phyloP scores from a whole-genome alignment of 768 basidiomycete species.

The Agaricus subrufescens region DNA sequence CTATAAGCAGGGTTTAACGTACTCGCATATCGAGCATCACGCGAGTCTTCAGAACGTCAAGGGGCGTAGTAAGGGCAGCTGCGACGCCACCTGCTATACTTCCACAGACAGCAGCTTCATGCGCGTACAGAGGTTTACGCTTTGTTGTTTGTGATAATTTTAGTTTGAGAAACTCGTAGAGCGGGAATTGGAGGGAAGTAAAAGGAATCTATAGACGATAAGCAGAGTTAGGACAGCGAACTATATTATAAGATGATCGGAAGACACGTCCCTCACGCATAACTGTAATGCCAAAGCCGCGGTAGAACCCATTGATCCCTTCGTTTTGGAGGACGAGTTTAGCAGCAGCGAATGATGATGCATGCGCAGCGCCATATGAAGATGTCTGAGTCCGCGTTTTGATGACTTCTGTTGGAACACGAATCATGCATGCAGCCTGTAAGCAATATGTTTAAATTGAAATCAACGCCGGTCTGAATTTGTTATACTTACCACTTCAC shows the following conservation, averaged over 20 bases:
- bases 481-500: slow-evolving; percentile 45
- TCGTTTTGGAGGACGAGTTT: slow-evolving; percentile 51
- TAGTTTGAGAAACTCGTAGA: slow-evolving; percentile 85
- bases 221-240: slow-evolving; percentile 4
- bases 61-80: slow-evolving; percentile 86
- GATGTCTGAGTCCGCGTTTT: slow-evolving; percentile 91
- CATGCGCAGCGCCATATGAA: slow-evolving; percentile 52
- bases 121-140: slow-evolving; percentile 55
- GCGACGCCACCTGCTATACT: slow-evolving; percentile 88
- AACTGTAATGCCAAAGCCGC: slow-evolving; percentile 81
- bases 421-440: slow-evolving; percentile 84
- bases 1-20: slow-evolving; percentile 16
- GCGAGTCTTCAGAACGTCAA: slow-evolving; percentile 95
- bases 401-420: slow-evolving; percentile 95
- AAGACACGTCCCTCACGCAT: slow-evolving; percentile 34
- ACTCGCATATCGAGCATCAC: slow-evolving; percentile 93
- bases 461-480: slow-evolving; percentile 3
- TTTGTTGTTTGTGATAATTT: slow-evolving; percentile 50
- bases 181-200: slow-evolving; percentile 91
- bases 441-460: slow-evolving; percentile 6
- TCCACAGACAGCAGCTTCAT: slow-evolving; percentile 85
- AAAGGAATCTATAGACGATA: slow-evolving; percentile 74
- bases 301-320: slow-evolving; percentile 78
- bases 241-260: slow-evolving; percentile 22
- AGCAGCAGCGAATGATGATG: slow-evolving; percentile 59